Evolutionary conservation across 345 rosid genomes (phyloP).

Genomic region (Sonneratia caseolaris): DNA sequence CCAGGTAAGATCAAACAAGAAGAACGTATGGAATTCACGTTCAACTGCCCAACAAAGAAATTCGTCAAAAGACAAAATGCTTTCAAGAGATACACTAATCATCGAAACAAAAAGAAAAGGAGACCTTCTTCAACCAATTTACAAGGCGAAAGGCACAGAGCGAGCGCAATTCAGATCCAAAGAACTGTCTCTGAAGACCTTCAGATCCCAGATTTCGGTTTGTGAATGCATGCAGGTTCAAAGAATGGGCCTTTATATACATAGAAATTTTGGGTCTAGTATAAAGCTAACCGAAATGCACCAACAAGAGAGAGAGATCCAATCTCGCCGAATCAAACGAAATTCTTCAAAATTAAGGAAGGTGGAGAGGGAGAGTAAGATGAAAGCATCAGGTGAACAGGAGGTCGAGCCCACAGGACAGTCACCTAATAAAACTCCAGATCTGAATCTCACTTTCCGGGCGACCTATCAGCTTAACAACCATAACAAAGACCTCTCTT

Average conservation of each 20-base stretch:
- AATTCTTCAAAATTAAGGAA: conserved; percentile 2
- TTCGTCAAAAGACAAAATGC: neutral
- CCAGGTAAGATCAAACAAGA: neutral
- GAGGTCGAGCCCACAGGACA: neutral
- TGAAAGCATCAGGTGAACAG: neutral
- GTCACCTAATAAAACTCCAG: neutral
- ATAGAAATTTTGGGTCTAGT: neutral
- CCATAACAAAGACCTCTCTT: neutral
- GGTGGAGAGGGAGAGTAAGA: neutral
- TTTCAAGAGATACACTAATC: neutral
- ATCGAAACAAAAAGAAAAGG: neutral
- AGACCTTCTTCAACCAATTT: neutral
- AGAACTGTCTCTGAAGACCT: neutral
- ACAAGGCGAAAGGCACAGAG: neutral
- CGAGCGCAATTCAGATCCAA: neutral
- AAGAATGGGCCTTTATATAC: neutral
- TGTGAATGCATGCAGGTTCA: neutral
- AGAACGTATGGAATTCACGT: neutral
- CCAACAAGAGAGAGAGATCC: neutral
- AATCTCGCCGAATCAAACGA: neutral
- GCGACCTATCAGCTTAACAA: neutral
- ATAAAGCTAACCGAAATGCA: neutral
- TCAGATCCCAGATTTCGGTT: neutral
- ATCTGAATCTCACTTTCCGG: neutral
- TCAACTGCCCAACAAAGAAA: neutral